Evolutionary conservation across 192 early-diverging fungal species (phyloP).

Genomic region (Lobosporangium transversale): DNA sequence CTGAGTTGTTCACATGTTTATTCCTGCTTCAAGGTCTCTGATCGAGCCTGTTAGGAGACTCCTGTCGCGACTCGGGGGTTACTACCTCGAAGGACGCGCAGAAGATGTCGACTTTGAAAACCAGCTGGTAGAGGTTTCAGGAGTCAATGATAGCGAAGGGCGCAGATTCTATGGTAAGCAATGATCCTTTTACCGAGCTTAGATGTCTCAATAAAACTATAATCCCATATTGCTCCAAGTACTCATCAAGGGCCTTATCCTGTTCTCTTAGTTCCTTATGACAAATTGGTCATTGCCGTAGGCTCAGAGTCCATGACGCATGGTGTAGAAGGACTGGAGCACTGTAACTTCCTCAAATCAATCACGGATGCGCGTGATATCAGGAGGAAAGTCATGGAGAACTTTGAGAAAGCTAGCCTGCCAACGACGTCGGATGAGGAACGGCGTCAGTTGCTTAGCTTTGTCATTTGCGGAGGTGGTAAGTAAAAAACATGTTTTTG

Average conservation of each 20-base stretch:
- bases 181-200: too few species aligned
- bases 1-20: background rate
- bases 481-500: constrained; percentile 18
- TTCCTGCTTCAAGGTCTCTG: constrained; percentile 52
- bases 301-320: constrained; percentile 69
- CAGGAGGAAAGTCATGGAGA: constrained; percentile 64
- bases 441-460: constrained; percentile 67
- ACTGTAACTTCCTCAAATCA: constrained; percentile 70
- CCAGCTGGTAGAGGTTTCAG: constrained; percentile 59
- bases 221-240: too few species aligned
- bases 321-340: constrained; percentile 71
- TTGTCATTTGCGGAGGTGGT: constrained; percentile 81
- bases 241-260: too few species aligned
- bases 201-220: too few species aligned
- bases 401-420: constrained; percentile 73
- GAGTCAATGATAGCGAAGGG: constrained; percentile 22
- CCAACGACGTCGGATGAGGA: constrained; percentile 70
- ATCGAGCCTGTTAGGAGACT: constrained; percentile 66
- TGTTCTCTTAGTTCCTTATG: constrained; percentile 59
- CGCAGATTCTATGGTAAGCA: constrained; percentile 63
- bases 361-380: constrained; percentile 73
- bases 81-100: constrained; percentile 61
- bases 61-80: constrained; percentile 45
- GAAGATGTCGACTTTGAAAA: constrained; percentile 61
- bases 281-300: constrained; percentile 66